Conservation (phyloP, 345 rosid species). For the Rhizophora apiculata region DNA sequence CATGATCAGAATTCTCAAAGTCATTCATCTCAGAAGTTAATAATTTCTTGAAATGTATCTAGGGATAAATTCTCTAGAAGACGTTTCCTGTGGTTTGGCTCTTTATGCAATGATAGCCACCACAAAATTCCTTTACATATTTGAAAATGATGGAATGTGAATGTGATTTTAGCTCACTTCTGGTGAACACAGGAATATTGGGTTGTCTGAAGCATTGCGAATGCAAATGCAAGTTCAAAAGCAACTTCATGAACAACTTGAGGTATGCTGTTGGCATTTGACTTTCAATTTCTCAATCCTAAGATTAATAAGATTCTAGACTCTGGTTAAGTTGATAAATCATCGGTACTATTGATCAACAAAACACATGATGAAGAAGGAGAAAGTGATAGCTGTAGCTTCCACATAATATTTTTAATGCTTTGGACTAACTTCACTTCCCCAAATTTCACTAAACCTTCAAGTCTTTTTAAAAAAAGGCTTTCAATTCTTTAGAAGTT, state of each 20-base stretch:
- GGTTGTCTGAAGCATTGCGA: conserved; percentile 75
- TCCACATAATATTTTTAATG: too few relatives aligned
- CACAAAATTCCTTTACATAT: not conserved
- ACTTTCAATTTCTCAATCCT: conserved; percentile 11
- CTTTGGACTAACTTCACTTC: too few relatives aligned
- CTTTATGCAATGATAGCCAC: not conserved
- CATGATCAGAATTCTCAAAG: too few relatives aligned
- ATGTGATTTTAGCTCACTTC: conserved; percentile 8
- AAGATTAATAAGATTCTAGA: not conserved
- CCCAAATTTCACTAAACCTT: too few relatives aligned
- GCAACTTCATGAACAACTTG: conserved; percentile 92
- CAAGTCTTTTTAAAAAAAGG: too few relatives aligned
- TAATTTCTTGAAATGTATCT: too few relatives aligned
- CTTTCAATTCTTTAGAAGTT: too few relatives aligned
- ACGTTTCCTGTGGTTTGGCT: not conserved
- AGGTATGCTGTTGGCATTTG: conserved; percentile 43
- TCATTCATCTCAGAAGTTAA: too few relatives aligned
- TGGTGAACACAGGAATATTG: conserved; percentile 42
- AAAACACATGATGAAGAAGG: too few relatives aligned
- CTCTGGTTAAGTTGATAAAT: not conserved
- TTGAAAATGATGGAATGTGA: conserved; percentile 1
- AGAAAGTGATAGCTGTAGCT: too few relatives aligned
- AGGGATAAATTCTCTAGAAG: too few relatives aligned
- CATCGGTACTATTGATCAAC: too few relatives aligned
- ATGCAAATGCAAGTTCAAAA: conserved; percentile 95